These are phyloP conservation scores for Aspergillus fumigatiaffinis DNA, from an alignment of 2,329 filamentous ascomycete species.

Conservation along the genomic window DNA sequence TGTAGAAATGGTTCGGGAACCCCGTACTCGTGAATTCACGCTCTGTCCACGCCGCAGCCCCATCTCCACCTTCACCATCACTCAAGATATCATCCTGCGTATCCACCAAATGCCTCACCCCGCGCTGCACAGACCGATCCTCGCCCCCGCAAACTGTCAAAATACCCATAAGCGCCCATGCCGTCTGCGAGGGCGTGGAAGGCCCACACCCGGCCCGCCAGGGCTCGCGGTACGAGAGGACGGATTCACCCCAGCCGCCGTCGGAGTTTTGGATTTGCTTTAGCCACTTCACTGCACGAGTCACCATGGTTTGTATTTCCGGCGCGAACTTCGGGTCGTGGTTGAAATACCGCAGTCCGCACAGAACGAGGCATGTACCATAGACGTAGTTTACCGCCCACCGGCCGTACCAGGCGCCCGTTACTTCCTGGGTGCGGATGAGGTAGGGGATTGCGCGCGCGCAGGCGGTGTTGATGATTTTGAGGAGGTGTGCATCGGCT, in stretches of 20 bases:
- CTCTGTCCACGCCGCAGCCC: constrained; percentile 13
- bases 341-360: constrained; percentile 15
- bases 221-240: constrained; percentile 17
- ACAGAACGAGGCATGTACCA: constrained; percentile 29
- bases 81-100: constrained; percentile 1
- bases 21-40: constrained; percentile 17
- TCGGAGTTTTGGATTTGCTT: constrained; percentile 23
- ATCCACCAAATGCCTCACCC: constrained; percentile 13
- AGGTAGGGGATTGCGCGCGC: constrained; percentile 20
- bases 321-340: not conserved
- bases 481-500: not conserved
- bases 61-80: not conserved
- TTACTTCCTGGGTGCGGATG: constrained; percentile 16
- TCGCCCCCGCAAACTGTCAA: constrained; percentile 7
- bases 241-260: constrained; percentile 30
- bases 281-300: constrained; percentile 18
- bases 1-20: constrained; percentile 18
- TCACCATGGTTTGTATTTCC: constrained; percentile 1
- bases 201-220: constrained; percentile 9
- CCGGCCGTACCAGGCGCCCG: constrained; percentile 28
- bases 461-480: constrained; percentile 4
- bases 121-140: constrained; percentile 8
- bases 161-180: constrained; percentile 28
- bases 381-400: constrained; percentile 35
- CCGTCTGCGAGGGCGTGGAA: constrained; percentile 30